Evolutionary conservation across 345 rosid species (phyloP), one percentile per base, ranked within the genome.

Genomic region (Diplotaxis tenuifolia): DNA sequence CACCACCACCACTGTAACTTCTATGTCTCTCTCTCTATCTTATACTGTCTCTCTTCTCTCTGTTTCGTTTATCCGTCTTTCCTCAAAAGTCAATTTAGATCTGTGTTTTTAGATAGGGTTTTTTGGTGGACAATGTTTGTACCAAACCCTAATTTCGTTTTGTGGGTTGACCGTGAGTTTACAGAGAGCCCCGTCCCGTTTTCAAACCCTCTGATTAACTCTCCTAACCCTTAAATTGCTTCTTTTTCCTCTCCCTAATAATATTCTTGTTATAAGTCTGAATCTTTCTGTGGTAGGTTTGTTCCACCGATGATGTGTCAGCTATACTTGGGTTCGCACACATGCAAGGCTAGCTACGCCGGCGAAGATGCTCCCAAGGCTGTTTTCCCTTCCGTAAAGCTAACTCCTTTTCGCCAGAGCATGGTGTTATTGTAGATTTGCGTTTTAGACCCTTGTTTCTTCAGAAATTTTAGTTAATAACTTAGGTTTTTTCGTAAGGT

Each of bases 331-430:
- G 98, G 99, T 19, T 88, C 93, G 12, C 97, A 92, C 86, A 92
- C 97, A 73, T 95, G 98, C 80, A 95, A 95, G 67, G 99, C 98
- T 50, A 98, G 99, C 60, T 95, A 90, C 77, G 99, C 99, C 3
- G 99, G 99, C 7, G 99, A 92, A 84, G 99, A 95, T 84, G 94
- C 96, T 70, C 98, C 98, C 34, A 95, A 95, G 81, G 99, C 99
- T 19, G 99, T 95, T 5, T 95, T 95, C 56, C 99, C 99, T 72
- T 92, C 99, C 18, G 96, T 95, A 72, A 85, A 47, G 53, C 53
- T 47, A 20, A 15, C 53, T 47, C 74, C 86, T 80, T 25, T 67
- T 70, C 45, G 6, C 71, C 45, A 21, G 53, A 42, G 53, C 60
- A 66, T 65, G 12, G 34, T 40, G 38, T 56, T 70, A 70, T 42